These are phyloP conservation scores for Colletotrichum sojae DNA, from an alignment of 2,329 filamentous ascomycete genomes.

Conservation along the genomic window DNA sequence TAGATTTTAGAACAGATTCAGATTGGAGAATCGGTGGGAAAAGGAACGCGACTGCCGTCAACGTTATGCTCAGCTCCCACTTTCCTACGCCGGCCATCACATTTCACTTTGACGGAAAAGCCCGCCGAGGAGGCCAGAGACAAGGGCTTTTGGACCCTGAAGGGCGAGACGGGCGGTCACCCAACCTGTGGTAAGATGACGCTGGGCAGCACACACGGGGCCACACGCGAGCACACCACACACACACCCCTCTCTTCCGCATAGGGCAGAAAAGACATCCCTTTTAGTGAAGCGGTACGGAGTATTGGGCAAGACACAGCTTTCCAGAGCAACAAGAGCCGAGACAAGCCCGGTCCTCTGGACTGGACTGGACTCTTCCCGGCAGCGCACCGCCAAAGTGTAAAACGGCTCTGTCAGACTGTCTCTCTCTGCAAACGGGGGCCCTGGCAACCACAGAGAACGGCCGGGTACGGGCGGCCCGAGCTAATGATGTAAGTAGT, in stretches of 20 bases:
- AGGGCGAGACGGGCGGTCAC: constrained; percentile 7
- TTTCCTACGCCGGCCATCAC: no score
- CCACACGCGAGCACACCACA: neutral
- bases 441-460: neutral
- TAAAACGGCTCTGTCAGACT: neutral
- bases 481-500: constrained; percentile 17
- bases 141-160: constrained; percentile 21
- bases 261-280: neutral
- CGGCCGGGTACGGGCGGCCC: constrained; percentile 17
- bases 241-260: neutral
- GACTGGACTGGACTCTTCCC: neutral
- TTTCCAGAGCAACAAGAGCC: no score
- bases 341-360: neutral
- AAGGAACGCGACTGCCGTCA: no score
- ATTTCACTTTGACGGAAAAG: no score
- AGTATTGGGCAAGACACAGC: no score
- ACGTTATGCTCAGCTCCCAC: no score
- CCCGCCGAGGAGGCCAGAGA: neutral
- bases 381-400: neutral
- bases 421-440: no score
- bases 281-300: neutral
- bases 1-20: no score
- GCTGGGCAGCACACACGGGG: constrained; percentile 3
- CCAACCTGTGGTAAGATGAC: constrained; percentile 21
- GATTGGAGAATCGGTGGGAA: no score